Conservation (phyloP, 805 yeast species). For the Schizosaccharomyces octosporus region DNA sequence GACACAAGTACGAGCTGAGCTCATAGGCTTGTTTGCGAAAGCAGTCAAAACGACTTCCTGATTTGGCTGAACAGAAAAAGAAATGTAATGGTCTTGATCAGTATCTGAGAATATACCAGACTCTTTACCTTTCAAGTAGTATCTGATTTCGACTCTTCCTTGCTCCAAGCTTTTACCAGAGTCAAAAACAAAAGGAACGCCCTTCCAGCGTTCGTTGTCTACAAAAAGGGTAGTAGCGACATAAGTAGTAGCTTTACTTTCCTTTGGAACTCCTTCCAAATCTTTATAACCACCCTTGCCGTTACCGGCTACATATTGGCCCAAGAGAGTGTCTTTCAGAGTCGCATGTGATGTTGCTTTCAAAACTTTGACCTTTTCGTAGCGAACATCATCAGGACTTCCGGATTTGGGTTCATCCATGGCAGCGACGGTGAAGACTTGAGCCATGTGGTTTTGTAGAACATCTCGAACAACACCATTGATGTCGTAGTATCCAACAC, state of each 20-base stretch:
- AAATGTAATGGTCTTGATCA: constrained; percentile 77
- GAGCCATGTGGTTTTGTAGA: constrained; percentile 90
- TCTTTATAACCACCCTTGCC: constrained; percentile 86
- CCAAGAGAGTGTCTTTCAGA: constrained; percentile 42
- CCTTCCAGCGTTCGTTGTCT: constrained; percentile 90
- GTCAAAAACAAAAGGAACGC: constrained; percentile 83
- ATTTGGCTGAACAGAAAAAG: constrained; percentile 78
- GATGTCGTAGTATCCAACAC: constrained; percentile 91
- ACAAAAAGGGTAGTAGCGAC: constrained; percentile 65
- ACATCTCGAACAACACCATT: constrained; percentile 94
- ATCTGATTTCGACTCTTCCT: constrained; percentile 80
- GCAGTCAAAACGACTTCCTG: constrained; percentile 75
- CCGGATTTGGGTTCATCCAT: constrained; percentile 91
- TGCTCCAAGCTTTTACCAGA: constrained; percentile 92
- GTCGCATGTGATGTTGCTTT: constrained; percentile 55
- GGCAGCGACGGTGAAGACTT: constrained; percentile 69
- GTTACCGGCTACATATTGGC: constrained; percentile 64
- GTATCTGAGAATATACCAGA: constrained; percentile 59
- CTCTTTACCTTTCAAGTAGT: constrained; percentile 49
- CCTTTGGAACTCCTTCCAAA: constrained; percentile 64
- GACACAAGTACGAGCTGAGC: constrained; percentile 73
- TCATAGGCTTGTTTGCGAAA: constrained; percentile 56
- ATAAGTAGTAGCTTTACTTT: constrained; percentile 72
- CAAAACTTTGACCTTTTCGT: constrained; percentile 82
- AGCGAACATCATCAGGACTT: constrained; percentile 80